A percentile compares a stretch with the other conserved stretches of the same genome.
Conservation (phyloP, 116 monocot species). For the Cymodocea nodosa region DNA sequence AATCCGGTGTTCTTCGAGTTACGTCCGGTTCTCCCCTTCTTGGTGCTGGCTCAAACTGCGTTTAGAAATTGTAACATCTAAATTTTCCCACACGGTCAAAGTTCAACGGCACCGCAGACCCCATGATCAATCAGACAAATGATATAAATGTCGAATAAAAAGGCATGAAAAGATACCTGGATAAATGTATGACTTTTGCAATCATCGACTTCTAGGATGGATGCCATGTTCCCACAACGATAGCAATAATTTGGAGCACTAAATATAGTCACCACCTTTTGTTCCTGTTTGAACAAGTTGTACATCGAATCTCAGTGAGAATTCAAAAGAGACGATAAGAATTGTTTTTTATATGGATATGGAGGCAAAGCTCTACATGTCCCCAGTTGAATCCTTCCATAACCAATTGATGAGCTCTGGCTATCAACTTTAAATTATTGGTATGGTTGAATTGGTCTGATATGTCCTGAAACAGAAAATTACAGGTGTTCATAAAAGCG, state of each 20-base stretch:
- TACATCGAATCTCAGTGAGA: no score
- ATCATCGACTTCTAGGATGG: slow-evolving; percentile 95
- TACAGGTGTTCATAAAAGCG: neutral
- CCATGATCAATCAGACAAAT: neutral
- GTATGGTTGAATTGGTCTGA: slow-evolving; percentile 89
- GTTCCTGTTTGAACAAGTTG: slow-evolving; percentile 39
- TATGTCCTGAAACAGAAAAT: slow-evolving; percentile 49
- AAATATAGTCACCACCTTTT: slow-evolving; percentile 96
- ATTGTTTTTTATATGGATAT: no score
- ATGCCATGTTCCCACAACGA: slow-evolving; percentile 92
- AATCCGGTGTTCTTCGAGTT: slow-evolving; percentile 90
- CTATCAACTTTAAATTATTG: slow-evolving; percentile 74
- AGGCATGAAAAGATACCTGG: slow-evolving; percentile 37
- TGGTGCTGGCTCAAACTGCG: slow-evolving; percentile 96
- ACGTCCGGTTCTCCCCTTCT: slow-evolving; percentile 98
- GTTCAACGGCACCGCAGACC: neutral
- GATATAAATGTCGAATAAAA: neutral
- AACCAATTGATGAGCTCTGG: slow-evolving; percentile 77
- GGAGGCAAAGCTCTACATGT: slow-evolving; percentile 33
- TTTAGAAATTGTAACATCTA: neutral
- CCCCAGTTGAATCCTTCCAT: slow-evolving; percentile 96
- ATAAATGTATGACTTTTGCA: slow-evolving; percentile 84
- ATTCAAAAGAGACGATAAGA: no score
- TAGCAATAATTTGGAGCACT: no score
- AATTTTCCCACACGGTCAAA: neutral